Evolutionary conservation across 2,329 filamentous ascomycete genomes (phyloP), one percentile per base, ranked within the genome.

Genomic region (Akanthomyces lecanii): DNA sequence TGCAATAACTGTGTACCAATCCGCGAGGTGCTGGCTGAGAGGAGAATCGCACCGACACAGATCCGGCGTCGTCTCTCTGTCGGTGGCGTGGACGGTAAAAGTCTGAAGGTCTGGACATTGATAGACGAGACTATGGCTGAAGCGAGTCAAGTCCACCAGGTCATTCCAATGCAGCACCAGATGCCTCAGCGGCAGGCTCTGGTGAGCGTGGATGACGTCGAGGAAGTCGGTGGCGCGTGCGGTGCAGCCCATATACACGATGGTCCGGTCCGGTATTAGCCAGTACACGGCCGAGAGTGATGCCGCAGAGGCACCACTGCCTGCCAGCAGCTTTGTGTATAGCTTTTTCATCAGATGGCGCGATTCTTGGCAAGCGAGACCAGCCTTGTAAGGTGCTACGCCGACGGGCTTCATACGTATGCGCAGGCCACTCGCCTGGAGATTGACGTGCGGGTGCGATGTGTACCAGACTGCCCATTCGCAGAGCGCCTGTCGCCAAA

Each of bases 201-300:
- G 21, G 40, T 63, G 55, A 23, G 61, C 61, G 23, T 59, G 61
- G 21, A 47, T 36, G 10, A 63, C 52, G 16, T 63, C 61, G 38
- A 63, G 25, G 25, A 63, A 63, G 47, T 63, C 61, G 38, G 42
- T 59, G 33, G 61, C 61, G n/a, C 61, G 61, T n/a, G 54, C 23
- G 28, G 54, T 51, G 42, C 61, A 63, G 16, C 61, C 54, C 48
- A 63, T 40, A 21, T 63, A 63, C 2, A 59, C 23, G 23, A 63
- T 40, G 25, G 61, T 63, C 5, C 38, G 53, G 5, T 63, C 54
- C 18, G 61, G 61, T 38, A 58, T 52, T 54, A 63, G 47, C 61
- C 61, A 63, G 54, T 63, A 63, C 21, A 53, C 55, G 5, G 38
- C 40, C 2, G 48, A 42, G 3, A 38, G n/a, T 28, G 50, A 45